A percentile compares a stretch with the other conserved stretches of the same genome.
These are phyloP conservation scores for Pisolithus thermaeus DNA, from an alignment of 1,284 basidiomycete species.

Conservation along the genomic window DNA sequence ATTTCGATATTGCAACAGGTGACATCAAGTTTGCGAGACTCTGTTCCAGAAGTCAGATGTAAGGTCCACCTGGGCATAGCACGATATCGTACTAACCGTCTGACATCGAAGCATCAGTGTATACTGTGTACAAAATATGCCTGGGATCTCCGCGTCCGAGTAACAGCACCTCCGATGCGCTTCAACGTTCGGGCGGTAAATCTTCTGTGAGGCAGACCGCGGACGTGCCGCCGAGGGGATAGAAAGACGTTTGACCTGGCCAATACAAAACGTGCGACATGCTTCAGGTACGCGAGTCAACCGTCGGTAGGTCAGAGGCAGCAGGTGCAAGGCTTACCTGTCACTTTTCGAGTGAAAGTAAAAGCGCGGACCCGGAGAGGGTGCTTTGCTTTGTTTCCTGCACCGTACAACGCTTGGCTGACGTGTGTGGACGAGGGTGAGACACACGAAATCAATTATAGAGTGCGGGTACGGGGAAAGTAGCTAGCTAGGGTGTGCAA, in stretches of 20 bases:
- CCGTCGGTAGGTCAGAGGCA: neutral
- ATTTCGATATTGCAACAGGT: conserved; percentile 59
- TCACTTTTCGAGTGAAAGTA: no score
- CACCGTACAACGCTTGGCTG: no score
- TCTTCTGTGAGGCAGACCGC: conserved; percentile 44
- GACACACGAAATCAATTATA: no score
- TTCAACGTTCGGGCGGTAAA: conserved; percentile 37
- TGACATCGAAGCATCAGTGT: conserved; percentile 4
- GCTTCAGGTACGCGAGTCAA: conserved; percentile 7
- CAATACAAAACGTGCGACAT: conserved; percentile 36
- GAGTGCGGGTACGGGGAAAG: no score
- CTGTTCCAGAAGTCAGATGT: conserved; percentile 14
- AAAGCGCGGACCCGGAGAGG: no score
- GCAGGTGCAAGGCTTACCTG: no score
- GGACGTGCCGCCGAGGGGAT: conserved; percentile 53
- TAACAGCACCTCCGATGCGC: conserved; percentile 39
- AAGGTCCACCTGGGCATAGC: neutral
- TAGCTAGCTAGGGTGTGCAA: no score
- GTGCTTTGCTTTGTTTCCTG: no score
- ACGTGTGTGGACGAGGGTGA: no score
- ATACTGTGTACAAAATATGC: conserved; percentile 47
- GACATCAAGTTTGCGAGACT: conserved; percentile 41
- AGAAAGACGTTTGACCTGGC: conserved; percentile 44
- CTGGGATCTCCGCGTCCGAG: conserved; percentile 56
- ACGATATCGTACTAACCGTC: conserved; percentile 4